These are phyloP conservation scores for Penicillium bovifimosum DNA, from an alignment of 495 filamentous ascomycete genomes.

Conservation along the genomic window DNA sequence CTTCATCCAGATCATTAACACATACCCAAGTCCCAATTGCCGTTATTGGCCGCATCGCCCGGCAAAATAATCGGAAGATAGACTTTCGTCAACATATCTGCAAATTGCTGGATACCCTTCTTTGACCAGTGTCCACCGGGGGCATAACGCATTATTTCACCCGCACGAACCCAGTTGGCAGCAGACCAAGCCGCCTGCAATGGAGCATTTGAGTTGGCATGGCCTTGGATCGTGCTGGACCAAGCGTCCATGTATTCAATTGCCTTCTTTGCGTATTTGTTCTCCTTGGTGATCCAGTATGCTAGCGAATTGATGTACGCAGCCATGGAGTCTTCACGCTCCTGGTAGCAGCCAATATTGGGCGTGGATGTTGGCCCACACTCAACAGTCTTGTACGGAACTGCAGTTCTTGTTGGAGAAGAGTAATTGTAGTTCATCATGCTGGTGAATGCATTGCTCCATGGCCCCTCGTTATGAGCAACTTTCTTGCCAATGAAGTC, in stretches of 20 bases:
- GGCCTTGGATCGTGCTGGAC: conserved; percentile 15
- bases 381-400: conserved; percentile 13
- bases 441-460: conserved; percentile 5
- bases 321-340: conserved; percentile 24
- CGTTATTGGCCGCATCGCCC: conserved; percentile 15
- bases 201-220: conserved; percentile 23
- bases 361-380: conserved; percentile 23
- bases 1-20: too few species aligned
- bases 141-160: conserved; percentile 24
- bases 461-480: background rate
- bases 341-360: conserved; percentile 19
- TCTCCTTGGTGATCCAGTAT: conserved; percentile 12
- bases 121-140: conserved; percentile 20
- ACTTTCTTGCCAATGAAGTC: conserved; percentile 4
- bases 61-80: conserved; percentile 23
- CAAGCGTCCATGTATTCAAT: conserved; percentile 26
- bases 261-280: conserved; percentile 18
- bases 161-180: conserved; percentile 22
- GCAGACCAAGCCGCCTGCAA: conserved; percentile 24
- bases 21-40: conserved; percentile 28
- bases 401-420: background rate
- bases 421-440: background rate
- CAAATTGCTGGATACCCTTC: conserved; percentile 15
- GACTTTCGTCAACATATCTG: conserved; percentile 19
- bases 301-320: conserved; percentile 26